Conservation (phyloP, 805 yeast species). For the Pichia rugopelliculosa region DNA sequence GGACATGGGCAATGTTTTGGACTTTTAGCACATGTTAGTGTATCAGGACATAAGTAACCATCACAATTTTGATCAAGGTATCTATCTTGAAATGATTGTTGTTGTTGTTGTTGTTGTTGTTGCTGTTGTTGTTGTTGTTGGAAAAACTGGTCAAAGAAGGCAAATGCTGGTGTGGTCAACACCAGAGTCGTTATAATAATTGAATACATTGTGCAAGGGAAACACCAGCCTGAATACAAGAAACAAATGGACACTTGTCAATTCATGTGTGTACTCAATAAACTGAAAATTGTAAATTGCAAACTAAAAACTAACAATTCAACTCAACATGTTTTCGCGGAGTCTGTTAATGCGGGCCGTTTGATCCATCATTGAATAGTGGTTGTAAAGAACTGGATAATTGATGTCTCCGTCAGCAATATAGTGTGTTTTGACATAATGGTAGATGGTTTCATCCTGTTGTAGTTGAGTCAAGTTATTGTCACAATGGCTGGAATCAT, state of each 20-base stretch:
- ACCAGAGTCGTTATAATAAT: background rate
- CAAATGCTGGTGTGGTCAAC: constrained; percentile 1
- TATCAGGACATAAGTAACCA: constrained; percentile 74
- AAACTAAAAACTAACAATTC: background rate
- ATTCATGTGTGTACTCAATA: too few species aligned
- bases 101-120: constrained; percentile 26
- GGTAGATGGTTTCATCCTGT: constrained; percentile 31
- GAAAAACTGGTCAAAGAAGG: constrained; percentile 20
- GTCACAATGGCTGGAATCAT: background rate
- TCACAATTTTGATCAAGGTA: constrained; percentile 35
- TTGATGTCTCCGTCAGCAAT: constrained; percentile 33
- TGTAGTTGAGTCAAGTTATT: background rate
- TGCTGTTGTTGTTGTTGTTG: constrained; percentile 19
- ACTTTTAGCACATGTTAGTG: constrained; percentile 64
- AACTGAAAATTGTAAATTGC: too few species aligned
- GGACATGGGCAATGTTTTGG: constrained; percentile 85
- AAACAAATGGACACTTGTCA: background rate
- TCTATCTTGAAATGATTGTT: constrained; percentile 30
- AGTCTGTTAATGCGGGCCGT: constrained; percentile 13
- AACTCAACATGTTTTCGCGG: background rate
- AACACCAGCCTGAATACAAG: too few species aligned
- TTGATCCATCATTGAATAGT: constrained; percentile 15
- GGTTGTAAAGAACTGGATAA: constrained; percentile 32
- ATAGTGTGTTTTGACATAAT: constrained; percentile 27
- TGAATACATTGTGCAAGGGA: background rate